Percentiles rank a stretch among this genome's conserved stretches.
Evolutionary conservation across 176 grass and related monocot species (phyloP).

Genomic region (Poa pratensis): DNA sequence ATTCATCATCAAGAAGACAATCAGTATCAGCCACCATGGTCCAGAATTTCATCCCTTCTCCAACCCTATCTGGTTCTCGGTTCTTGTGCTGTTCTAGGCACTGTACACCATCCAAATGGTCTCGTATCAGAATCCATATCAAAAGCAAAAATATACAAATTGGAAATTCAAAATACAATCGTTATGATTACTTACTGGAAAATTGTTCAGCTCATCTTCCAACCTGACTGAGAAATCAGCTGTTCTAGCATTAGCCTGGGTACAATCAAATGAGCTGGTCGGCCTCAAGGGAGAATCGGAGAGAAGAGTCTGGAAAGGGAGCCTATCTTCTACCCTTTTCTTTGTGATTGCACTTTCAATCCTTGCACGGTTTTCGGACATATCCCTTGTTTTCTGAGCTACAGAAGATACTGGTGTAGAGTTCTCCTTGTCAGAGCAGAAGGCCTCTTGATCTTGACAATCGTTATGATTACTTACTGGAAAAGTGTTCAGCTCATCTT

Average conservation of each 20-base stretch:
- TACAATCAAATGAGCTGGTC: slow-evolving; percentile 37
- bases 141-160: slow-evolving; percentile 3
- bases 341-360: slow-evolving; percentile 61
- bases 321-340: slow-evolving; percentile 58
- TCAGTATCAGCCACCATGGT: slow-evolving; percentile 77
- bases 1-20: slow-evolving; percentile 82
- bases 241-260: slow-evolving; percentile 27
- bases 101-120: slow-evolving; percentile 17
- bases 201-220: slow-evolving; percentile 41
- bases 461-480: slow-evolving; percentile 46
- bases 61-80: slow-evolving; percentile 28
- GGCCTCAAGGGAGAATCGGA: slow-evolving; percentile 57
- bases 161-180: slow-evolving; percentile 11
- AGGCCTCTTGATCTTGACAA: slow-evolving; percentile 30
- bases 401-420: slow-evolving; percentile 56
- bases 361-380: slow-evolving; percentile 38
- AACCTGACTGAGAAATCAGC: slow-evolving; percentile 41
- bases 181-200: slow-evolving; percentile 47
- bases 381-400: slow-evolving; percentile 47
- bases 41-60: slow-evolving; percentile 71
- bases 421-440: slow-evolving; percentile 86
- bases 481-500: slow-evolving; percentile 40
- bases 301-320: slow-evolving; percentile 64
- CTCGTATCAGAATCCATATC: slow-evolving; percentile 10
- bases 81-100: slow-evolving; percentile 31